Conservation (phyloP, 1,139 yeast genomes). For the Zygoascus hellenicus region DNA sequence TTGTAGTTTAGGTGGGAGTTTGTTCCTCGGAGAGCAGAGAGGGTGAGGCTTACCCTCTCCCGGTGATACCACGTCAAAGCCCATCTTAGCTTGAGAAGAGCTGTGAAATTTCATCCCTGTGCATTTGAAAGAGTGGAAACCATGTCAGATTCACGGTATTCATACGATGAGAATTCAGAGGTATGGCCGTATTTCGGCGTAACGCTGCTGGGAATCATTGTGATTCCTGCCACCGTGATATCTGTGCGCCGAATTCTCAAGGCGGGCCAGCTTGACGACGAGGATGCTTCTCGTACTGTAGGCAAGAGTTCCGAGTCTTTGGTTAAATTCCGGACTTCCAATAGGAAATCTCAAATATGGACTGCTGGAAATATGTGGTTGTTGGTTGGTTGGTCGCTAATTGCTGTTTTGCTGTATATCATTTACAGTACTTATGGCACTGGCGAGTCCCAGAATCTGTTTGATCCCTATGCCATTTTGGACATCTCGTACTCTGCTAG, state of each 20-base stretch:
- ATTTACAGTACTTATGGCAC: slow-evolving; percentile 43
- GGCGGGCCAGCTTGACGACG: neutral
- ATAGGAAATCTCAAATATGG: slow-evolving; percentile 23
- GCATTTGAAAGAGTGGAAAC: slow-evolving; percentile 1
- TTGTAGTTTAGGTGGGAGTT: neutral
- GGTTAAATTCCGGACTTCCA: slow-evolving; percentile 38
- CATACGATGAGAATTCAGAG: slow-evolving; percentile 84
- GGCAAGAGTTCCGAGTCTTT: slow-evolving; percentile 36
- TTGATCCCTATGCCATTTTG: slow-evolving; percentile 88
- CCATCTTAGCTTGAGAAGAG: too few relatives aligned
- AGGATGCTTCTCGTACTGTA: neutral
- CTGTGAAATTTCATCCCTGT: too few relatives aligned
- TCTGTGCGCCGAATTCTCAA: slow-evolving; percentile 28
- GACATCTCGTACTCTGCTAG: slow-evolving; percentile 65
- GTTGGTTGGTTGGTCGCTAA: slow-evolving; percentile 61
- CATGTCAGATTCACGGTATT: slow-evolving; percentile 40
- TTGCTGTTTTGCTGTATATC: slow-evolving; percentile 45
- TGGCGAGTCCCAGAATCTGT: slow-evolving; percentile 46
- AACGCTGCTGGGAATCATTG: slow-evolving; percentile 60
- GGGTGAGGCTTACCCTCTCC: too few relatives aligned
- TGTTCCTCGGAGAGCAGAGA: too few relatives aligned
- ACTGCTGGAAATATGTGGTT: slow-evolving; percentile 40
- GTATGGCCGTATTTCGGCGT: slow-evolving; percentile 94
- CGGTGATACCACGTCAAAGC: too few relatives aligned
- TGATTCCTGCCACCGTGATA: slow-evolving; percentile 63